Evolutionary conservation across 1,284 basidiomycete genomes (phyloP), one percentile per base, ranked within the genome.

Genomic region (Pascua sp.): DNA sequence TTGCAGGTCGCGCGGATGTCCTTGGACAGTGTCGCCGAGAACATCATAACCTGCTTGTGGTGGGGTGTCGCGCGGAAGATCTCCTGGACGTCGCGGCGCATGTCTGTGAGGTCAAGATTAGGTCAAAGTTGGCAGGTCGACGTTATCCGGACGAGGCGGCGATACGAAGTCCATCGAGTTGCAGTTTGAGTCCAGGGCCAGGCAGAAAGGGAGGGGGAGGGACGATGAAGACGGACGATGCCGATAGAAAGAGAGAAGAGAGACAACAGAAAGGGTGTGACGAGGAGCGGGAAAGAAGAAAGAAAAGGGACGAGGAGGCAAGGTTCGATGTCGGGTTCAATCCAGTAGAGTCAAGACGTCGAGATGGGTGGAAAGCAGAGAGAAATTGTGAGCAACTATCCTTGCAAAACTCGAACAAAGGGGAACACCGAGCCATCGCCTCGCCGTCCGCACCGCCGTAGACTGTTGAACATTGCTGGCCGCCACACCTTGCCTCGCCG

Each of bases 31-130:
- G 96, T 99, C 47, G 96, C 96, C 69, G 91, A 95, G 83, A 99
- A 99, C 96, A 99, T 98, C 96, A 98, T 98, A 65, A 99, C 96
- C 83, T 99, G 96, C 83, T 99, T 99, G 85, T 97, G 93, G 80
- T 97, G 95, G 57, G 96, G 96, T n/a, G 96, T 98, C 15, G 92
- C 86, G 69, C 94, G 89, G 86, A 98, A 99, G 72, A 99, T 98
- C 81, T 99, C 96, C 85, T 99, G 96, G 62, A 99, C 95, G 77
- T 99, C 96, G 70, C 96, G 91, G 79, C 96, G 95, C 96, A 99
- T 99, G 87, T 98, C 95, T 98, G 78, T 70, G 62, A 32, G 53
- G 53, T 54, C 40, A 38, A 47, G 42, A 51, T 51, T 55, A 55
- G 50, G 47, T 45, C 24, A 45, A 53, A 17, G 40, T 49, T 47